Base-by-base conservation (phyloP, 495 filamentous ascomycete genomes). In the Letharia lupina region DNA sequence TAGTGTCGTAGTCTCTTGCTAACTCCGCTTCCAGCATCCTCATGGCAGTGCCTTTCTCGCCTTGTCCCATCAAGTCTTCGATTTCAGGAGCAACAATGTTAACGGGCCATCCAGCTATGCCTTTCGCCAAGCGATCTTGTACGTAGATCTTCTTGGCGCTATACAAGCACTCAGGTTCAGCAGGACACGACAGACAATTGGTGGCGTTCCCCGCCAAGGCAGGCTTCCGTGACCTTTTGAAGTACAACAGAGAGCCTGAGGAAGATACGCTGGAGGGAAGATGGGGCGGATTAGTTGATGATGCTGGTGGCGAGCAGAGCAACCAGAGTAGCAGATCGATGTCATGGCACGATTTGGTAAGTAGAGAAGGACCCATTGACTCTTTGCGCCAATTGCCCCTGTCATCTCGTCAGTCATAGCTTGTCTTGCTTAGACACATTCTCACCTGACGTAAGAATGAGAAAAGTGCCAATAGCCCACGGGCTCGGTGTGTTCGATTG, bases 381-480 rank as follows among this genome's bases (percentile, higher is more conserved):
- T 88, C 86, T 59, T 88, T 90, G 8, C 94, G 86, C 94, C 94
- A 98, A 76, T 97, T 96, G 18, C 94, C 94, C 28, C 65, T 83
- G 58, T 37, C 12, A 33, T 45, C 31, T 13, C 28, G 48, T 61
- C 41, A 58, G 41, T 18, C 11, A 33, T 23, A 33, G 9, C 15
- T 33, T 16, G 15, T 10, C 10, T 40, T 40, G 11, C 37, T 40
- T 23, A 63, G 23, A 45, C 52, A 70, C 72, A 18, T 12, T 37
- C 54, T 61, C 76, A 84, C 81, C 89, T 84, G 33, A 98, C 94
- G 70, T 96, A 98, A 70, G 86, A 90, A 76, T 98, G 94, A 1
- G 88, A 79, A 72, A 96, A 98, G 75, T 98, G 94, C 91, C 91
- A 98, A 84, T 88, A 95, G 4, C 94, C 94, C 1, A 98, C 88